phyloP scores from a whole-genome alignment of 2,329 filamentous ascomycete species.

The Alternaria postmessia region DNA sequence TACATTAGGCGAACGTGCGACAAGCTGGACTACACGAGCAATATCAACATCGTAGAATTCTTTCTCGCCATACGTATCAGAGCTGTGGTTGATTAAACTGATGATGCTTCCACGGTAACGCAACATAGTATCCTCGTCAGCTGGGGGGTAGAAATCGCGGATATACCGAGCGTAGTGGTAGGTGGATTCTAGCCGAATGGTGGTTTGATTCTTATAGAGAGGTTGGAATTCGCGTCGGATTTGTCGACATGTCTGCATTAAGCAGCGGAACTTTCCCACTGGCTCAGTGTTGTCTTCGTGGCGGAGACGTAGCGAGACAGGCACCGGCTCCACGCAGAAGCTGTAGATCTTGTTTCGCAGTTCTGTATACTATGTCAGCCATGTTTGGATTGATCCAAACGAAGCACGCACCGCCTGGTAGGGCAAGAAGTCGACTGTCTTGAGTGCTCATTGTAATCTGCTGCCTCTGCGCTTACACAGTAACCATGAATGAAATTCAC shows the following conservation, averaged over 20 bases:
- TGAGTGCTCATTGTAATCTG: background rate
- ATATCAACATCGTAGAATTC: slow-evolving; percentile 2
- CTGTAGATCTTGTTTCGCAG: slow-evolving; percentile 1
- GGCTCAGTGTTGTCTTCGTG: background rate
- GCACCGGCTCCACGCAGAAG: background rate
- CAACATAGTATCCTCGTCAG: background rate
- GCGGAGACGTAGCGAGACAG: background rate
- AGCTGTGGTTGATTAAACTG: background rate
- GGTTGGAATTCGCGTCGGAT: slow-evolving; percentile 26
- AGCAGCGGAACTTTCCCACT: background rate
- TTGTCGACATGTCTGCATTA: slow-evolving; percentile 14
- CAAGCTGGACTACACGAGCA: background rate
- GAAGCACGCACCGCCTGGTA: background rate
- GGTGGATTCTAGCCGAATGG: background rate
- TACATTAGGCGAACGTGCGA: background rate
- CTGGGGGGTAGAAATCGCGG: background rate
- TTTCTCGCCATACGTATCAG: background rate
- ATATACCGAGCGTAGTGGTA: slow-evolving; percentile 3
- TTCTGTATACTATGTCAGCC: background rate
- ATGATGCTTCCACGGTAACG: background rate
- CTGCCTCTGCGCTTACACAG: background rate
- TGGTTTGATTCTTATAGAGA: slow-evolving; percentile 8
- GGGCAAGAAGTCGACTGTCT: background rate
- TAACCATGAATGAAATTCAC: background rate
- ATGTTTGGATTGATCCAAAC: background rate